Base-by-base conservation (phyloP, 164 flowering plant species). In the Vitis riparia region DNA sequence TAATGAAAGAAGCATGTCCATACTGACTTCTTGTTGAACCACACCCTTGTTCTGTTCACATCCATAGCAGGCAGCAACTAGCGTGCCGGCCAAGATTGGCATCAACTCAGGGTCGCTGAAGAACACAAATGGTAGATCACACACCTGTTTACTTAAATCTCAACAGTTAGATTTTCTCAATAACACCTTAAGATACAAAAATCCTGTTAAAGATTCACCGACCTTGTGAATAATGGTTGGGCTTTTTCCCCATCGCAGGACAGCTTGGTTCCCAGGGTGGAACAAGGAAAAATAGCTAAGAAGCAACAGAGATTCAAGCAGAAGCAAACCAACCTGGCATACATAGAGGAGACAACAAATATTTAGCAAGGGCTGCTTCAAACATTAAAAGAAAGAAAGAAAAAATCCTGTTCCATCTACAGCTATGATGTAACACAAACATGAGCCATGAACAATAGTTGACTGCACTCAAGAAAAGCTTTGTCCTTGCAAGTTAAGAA, bases 141-240 rank as follows among this genome's bases (percentile, higher is more conserved):
- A 94, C 9, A 94, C 88, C 98, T 93, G 92, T 65, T 51, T 57
- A 29, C 47, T 37, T 51, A 44, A 62, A 79, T 11, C n/a, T 67
- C 19, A 67, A 61, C 47, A 55, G 73, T 84, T 68, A 75, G 76
- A 29, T 74, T 68, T 48, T 29, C n/a, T 68, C 13, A 11, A 50
- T 15, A 71, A 27, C 29, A 51, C n/a, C 29, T 53, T 29, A 23
- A 52, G 16, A 55, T n/a, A 29, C 19, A 30, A 57, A 55, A 15
- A 44, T 5, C 23, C 29, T 9, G 5, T 12, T 17, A 56, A 23
- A 13, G 62, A 71, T 69, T 58, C 10, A 72, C 86, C 71, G 59
- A 91, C 98, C 98, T 94, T 94, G 82, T 94, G 98, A 80, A 94
- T 97, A 67, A 94, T 90, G 16, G 97, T 90, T 11, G 97, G 97